Conservation (phyloP, 306 rosid species). For the Glycine soja region DNA sequence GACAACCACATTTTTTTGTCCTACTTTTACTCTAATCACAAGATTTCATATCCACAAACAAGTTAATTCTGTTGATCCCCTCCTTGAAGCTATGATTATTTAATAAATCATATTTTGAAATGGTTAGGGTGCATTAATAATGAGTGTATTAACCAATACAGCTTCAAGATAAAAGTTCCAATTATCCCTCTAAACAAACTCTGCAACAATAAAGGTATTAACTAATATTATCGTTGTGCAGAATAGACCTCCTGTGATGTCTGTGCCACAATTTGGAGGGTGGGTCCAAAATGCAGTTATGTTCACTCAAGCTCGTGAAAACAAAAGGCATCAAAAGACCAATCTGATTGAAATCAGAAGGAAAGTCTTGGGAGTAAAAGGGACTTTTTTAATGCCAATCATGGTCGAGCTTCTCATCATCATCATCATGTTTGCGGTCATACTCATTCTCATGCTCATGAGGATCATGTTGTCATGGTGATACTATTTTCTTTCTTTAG, state of each 20-base stretch:
- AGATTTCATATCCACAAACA: slow-evolving; percentile 45
- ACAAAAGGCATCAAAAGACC: slow-evolving; percentile 61
- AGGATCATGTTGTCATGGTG: slow-evolving; percentile 43
- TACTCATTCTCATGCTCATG: background rate
- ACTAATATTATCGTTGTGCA: slow-evolving; percentile 43
- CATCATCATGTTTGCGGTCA: too few species aligned
- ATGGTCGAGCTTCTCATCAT: slow-evolving; percentile 22
- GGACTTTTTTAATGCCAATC: slow-evolving; percentile 6
- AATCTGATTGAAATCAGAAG: slow-evolving; percentile 62
- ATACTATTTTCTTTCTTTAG: slow-evolving; percentile 35
- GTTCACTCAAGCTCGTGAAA: slow-evolving; percentile 72
- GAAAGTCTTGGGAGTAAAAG: slow-evolving; percentile 47
- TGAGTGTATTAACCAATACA: too few species aligned
- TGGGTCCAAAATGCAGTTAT: slow-evolving; percentile 75
- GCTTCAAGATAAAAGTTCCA: too few species aligned
- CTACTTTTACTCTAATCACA: slow-evolving; percentile 42
- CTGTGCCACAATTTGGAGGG: slow-evolving; percentile 92
- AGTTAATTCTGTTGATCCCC: slow-evolving; percentile 18
- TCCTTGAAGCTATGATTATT: background rate
- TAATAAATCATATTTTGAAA: slow-evolving; percentile 12
- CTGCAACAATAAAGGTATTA: background rate
- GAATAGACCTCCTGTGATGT: slow-evolving; percentile 50
- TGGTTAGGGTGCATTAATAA: slow-evolving; percentile 46
- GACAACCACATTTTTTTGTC: slow-evolving; percentile 48
- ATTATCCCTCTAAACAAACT: background rate